Percentiles rank a stretch among this genome's conserved stretches.
These are phyloP conservation scores for Spergularia azorica DNA, from an alignment of 179 eudicot species.

Conservation along the genomic window DNA sequence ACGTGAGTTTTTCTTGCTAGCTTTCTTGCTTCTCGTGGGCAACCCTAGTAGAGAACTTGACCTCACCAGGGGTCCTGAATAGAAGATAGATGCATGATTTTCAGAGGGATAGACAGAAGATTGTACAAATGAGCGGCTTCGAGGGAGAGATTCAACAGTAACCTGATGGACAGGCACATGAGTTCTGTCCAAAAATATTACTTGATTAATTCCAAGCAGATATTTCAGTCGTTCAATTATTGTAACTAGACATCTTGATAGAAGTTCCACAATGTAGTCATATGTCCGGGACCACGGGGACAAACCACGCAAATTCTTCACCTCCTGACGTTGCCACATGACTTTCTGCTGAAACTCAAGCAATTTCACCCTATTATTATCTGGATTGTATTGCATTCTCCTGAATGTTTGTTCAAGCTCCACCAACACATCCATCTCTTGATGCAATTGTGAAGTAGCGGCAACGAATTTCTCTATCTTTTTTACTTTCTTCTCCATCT, in stretches of 20 bases:
- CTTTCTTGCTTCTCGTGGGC: constrained; percentile 34
- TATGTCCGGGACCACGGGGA: constrained; percentile 49
- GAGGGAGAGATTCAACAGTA: constrained; percentile 29
- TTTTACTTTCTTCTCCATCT: constrained; percentile 49
- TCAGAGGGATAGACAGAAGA: constrained; percentile 38
- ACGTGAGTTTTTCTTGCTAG: constrained; percentile 34
- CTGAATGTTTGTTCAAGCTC: constrained; percentile 51
- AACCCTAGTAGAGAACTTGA: constrained; percentile 44
- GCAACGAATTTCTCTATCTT: constrained; percentile 46
- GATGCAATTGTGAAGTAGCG: constrained; percentile 45
- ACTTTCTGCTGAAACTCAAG: constrained; percentile 55
- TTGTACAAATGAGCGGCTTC: constrained; percentile 48
- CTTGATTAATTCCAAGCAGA: constrained; percentile 38
- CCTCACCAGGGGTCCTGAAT: constrained; percentile 43
- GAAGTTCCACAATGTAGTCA: constrained; percentile 37
- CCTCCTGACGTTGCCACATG: constrained; percentile 51
- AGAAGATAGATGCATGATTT: constrained; percentile 42
- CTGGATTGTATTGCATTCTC: constrained; percentile 48
- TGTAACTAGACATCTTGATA: constrained; percentile 41
- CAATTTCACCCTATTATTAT: constrained; percentile 38
- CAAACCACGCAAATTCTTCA: constrained; percentile 41
- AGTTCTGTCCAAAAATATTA: constrained; percentile 28
- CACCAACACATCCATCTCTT: constrained; percentile 51
- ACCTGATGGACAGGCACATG: constrained; percentile 16
- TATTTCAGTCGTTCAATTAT: constrained; percentile 41